Base-by-base conservation (phyloP, 2,329 filamentous ascomycete species). In the Hypoxylon sp. region DNA sequence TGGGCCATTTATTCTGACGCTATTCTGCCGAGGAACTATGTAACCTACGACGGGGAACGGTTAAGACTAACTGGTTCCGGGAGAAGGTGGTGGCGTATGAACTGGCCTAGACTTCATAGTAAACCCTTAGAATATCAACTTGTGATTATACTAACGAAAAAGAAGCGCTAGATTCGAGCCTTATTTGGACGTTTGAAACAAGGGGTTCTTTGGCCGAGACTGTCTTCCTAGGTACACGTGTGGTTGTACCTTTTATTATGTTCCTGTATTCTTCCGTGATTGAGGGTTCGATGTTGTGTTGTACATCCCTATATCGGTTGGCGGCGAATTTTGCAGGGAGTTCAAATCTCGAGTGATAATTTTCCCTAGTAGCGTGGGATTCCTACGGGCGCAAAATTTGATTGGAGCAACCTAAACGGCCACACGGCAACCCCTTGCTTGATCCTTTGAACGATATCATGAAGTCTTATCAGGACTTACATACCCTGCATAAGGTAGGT, bases 321-420 rank as follows among this genome's bases (percentile, higher is more conserved):
- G 49, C 52, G 53, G 56, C 58, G 44, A 61, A 58, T 64, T 48
- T 50, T 32, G 44, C 30, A 30, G 40, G 45, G 36, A 55, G 32
- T 32, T 44, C 18, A 20, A 36, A 38, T 64, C 45, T 53, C 42
- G 32, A 48, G 44, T 38, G 56, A 53, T 50, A 61, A 64, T 67
- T 64, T 61, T 61, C 36, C n/a, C n/a, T n/a, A n/a, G n/a, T 62
- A 65, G 57, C 40, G 62, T 65, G 57, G 62, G 62, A 65, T 65
- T 57, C 38, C 49, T 32, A 45, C 30, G 52, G 20, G 50, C 42
- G 56, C 52, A 40, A 61, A 61, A 56, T 64, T 61, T 52, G 33
- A 56, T 57, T 65, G 32, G 56, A 50, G 26, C 16, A 51, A 16
- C 14, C 42, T 58, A 22, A 52, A 40, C n/a, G 44, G 7, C 16